A percentile compares a stretch with the other conserved stretches of the same genome.
Conservation (phyloP, 768 basidiomycete genomes). For the Boletus coccyginus region DNA sequence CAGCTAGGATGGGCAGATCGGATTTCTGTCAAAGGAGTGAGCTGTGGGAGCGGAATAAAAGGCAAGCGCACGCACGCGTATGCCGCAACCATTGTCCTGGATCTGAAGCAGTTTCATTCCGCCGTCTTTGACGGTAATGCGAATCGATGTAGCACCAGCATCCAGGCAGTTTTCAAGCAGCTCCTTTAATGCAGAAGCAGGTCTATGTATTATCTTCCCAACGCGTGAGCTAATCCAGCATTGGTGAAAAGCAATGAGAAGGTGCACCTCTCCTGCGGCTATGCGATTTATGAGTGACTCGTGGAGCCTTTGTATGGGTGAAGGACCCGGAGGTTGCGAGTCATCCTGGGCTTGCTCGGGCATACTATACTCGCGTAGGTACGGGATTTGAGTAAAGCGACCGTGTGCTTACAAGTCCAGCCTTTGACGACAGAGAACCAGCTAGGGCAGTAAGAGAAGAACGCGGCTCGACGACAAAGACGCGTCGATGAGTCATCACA, state of each 20-base stretch:
- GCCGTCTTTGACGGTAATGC: constrained; percentile 89
- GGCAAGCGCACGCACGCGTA: constrained; percentile 56
- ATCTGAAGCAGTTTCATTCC: constrained; percentile 94
- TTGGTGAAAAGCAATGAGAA: not conserved
- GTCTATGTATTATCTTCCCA: constrained; percentile 77
- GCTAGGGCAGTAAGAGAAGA: too few relatives aligned
- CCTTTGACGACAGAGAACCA: too few relatives aligned
- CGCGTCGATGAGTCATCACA: not conserved
- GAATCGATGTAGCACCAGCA: constrained; percentile 84
- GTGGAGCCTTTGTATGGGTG: constrained; percentile 71
- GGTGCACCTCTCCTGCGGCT: constrained; percentile 67
- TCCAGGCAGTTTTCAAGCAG: constrained; percentile 95
- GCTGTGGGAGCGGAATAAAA: not conserved
- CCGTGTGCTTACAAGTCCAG: not conserved
- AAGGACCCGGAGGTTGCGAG: constrained; percentile 41
- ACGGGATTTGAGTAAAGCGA: not conserved
- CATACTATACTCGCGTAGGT: constrained; percentile 6
- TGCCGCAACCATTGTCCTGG: constrained; percentile 95
- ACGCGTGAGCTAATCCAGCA: constrained; percentile 16
- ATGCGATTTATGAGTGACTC: constrained; percentile 90
- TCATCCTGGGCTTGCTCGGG: constrained; percentile 3
- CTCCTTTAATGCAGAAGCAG: constrained; percentile 94
- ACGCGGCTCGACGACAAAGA: not conserved
- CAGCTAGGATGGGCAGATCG: constrained; percentile 88
- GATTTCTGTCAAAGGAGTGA: constrained; percentile 52